phyloP scores from a whole-genome alignment of 2,329 filamentous ascomycete species.

The Didymella lethalis region DNA sequence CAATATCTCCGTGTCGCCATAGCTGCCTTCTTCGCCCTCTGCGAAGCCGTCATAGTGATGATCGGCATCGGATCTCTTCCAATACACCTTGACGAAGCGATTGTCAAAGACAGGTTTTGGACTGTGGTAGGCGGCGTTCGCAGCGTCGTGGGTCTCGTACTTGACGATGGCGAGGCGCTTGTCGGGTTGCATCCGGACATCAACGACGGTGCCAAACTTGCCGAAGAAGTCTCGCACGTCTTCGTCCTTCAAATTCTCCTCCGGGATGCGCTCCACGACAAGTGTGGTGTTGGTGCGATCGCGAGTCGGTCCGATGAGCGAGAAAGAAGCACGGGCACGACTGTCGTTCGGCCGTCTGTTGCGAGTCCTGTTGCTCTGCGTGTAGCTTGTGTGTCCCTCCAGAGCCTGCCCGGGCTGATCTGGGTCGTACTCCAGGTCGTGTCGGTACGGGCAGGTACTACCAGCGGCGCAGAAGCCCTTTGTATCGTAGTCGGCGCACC shows the following conservation, averaged over 20 bases:
- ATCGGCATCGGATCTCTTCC: slow-evolving; percentile 63
- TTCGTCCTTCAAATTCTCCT: slow-evolving; percentile 72
- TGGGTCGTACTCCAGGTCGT: slow-evolving; percentile 70
- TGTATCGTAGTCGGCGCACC: slow-evolving; percentile 74
- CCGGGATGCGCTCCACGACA: slow-evolving; percentile 80
- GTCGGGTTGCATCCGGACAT: slow-evolving; percentile 71
- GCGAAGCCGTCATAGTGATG: slow-evolving; percentile 10
- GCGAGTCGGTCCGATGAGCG: slow-evolving; percentile 67
- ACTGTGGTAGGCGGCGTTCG: slow-evolving; percentile 75
- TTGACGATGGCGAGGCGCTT: slow-evolving; percentile 74
- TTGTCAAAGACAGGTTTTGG: slow-evolving; percentile 86
- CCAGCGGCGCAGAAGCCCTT: slow-evolving; percentile 77
- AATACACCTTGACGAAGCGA: slow-evolving; percentile 84
- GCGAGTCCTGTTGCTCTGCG: background rate
- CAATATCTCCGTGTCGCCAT: slow-evolving; percentile 58
- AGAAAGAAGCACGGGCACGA: slow-evolving; percentile 62
- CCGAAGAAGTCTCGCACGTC: slow-evolving; percentile 73
- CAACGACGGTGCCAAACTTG: slow-evolving; percentile 71
- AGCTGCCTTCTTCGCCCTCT: slow-evolving; percentile 30
- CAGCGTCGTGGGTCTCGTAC: slow-evolving; percentile 70
- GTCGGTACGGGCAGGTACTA: slow-evolving; percentile 72
- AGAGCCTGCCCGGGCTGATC: slow-evolving; percentile 53
- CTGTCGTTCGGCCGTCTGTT: slow-evolving; percentile 30
- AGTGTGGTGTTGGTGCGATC: slow-evolving; percentile 72
- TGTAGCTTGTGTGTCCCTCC: slow-evolving; percentile 25